Evolutionary conservation across 768 basidiomycete genomes (phyloP).

Genomic region (Goffeauzyma gilvescens): DNA sequence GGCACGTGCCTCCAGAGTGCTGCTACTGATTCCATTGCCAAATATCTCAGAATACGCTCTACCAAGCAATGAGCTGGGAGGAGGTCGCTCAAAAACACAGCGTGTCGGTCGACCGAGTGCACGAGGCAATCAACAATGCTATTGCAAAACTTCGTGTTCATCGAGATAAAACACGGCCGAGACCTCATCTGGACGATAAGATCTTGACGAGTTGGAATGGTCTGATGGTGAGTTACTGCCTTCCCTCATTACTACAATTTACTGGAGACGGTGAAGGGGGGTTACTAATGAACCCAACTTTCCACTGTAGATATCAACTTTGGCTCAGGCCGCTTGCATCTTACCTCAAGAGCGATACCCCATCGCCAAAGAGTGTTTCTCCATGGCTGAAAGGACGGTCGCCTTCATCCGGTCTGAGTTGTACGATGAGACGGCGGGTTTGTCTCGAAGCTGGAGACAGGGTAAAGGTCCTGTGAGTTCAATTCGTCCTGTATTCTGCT

Average conservation of each 20-base stretch:
- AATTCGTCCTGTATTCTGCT: not conserved
- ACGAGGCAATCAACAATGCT: constrained; percentile 13
- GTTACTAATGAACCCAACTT: not conserved
- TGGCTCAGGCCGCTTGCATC: constrained; percentile 15
- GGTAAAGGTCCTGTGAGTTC: constrained; percentile 30
- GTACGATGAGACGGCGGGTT: constrained; percentile 17
- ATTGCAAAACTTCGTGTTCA: constrained; percentile 22
- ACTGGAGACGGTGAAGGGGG: too few species aligned
- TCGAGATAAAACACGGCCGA: constrained; percentile 31
- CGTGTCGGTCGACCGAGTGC: constrained; percentile 16
- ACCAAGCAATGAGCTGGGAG: constrained; percentile 11
- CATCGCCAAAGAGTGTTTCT: constrained; percentile 7
- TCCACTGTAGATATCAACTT: constrained; percentile 13
- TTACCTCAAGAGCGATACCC: constrained; percentile 14
- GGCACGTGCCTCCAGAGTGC: constrained; percentile 13
- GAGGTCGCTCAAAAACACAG: constrained; percentile 11
- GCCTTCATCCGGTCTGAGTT: constrained; percentile 17
- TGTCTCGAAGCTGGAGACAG: constrained; percentile 32
- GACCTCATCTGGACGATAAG: constrained; percentile 37
- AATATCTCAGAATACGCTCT: constrained; percentile 21
- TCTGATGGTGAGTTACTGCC: constrained; percentile 29
- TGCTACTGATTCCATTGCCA: not conserved
- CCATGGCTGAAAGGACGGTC: constrained; percentile 12
- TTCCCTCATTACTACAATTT: not conserved
- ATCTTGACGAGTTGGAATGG: constrained; percentile 36